Conservation (phyloP, 1,284 basidiomycete species). For the Moesziomyces globuligerus region DNA sequence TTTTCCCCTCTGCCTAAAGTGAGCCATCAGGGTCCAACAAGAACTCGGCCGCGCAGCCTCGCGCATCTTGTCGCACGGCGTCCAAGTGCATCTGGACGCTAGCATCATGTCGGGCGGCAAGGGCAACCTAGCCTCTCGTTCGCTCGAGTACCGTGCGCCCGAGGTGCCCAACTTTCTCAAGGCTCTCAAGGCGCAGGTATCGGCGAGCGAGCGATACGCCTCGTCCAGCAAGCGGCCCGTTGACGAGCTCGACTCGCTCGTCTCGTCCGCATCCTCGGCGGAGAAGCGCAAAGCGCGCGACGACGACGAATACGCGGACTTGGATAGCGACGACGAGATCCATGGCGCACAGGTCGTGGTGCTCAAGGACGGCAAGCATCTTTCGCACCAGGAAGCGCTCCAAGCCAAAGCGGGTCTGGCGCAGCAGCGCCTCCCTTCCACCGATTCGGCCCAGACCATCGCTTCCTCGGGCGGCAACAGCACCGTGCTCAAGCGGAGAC, state of each 20-base stretch:
- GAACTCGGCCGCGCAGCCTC: too few relatives aligned
- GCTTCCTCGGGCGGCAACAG: not conserved
- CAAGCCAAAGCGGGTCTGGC: not conserved
- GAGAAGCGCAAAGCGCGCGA: conserved; percentile 2
- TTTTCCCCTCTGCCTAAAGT: not conserved
- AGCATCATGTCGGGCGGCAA: conserved; percentile 31
- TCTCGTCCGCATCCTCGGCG: conserved; percentile 8
- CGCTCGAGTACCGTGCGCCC: conserved; percentile 29
- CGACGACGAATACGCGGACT: not conserved
- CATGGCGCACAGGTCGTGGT: conserved; percentile 57
- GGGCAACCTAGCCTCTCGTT: conserved; percentile 19
- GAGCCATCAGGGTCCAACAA: not conserved
- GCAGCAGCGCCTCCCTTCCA: too few relatives aligned
- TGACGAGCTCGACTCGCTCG: conserved; percentile 26
- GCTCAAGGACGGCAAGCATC: conserved; percentile 55
- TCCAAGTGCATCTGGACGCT: too few relatives aligned
- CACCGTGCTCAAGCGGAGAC: conserved; percentile 2
- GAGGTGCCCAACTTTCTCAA: conserved; percentile 29
- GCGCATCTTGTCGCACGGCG: too few relatives aligned
- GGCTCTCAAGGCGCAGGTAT: conserved; percentile 37
- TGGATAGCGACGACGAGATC: conserved; percentile 45
- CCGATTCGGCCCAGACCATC: conserved; percentile 9
- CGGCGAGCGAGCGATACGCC: conserved; percentile 7
- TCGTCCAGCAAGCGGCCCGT: not conserved
- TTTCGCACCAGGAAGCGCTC: conserved; percentile 43